Evolutionary conservation across 345 rosid genomes (phyloP).

Genomic region (Lepidium sativum): DNA sequence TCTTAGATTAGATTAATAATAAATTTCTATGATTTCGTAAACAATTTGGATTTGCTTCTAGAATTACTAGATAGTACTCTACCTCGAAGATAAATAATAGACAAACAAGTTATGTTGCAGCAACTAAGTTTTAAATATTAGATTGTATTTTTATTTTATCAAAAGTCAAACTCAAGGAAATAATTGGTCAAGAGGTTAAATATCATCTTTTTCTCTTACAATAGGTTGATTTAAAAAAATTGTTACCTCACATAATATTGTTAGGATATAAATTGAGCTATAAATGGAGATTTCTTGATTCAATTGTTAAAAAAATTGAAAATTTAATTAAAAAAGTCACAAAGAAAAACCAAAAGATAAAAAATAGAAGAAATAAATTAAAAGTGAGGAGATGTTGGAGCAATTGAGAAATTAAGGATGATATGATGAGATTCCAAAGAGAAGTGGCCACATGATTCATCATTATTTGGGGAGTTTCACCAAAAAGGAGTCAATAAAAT

Average conservation of each 20-base stretch:
- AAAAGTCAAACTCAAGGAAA: not conserved
- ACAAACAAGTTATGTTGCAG: not conserved
- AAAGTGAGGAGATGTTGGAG: no score
- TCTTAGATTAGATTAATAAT: not conserved
- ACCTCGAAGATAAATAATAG: not conserved
- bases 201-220: no score
- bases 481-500: slow-evolving; percentile 11
- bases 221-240: no score
- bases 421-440: slow-evolving; percentile 22
- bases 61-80: not conserved
- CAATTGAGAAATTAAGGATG: no score
- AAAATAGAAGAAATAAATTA: no score
- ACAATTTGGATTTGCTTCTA: not conserved
- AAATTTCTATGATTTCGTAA: not conserved
- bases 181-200: no score
- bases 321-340: not conserved
- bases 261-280: no score
- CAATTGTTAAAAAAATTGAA: no score
- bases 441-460: slow-evolving; percentile 19
- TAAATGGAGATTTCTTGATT: no score
- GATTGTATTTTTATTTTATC: not conserved
- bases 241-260: no score
- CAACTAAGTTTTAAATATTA: not conserved
- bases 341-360: not conserved
- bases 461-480: slow-evolving; percentile 16